Evolutionary conservation across 2,329 filamentous ascomycete species (phyloP), one percentile per base, ranked within the genome.

Genomic region (Simplicillium aogashimaense): DNA sequence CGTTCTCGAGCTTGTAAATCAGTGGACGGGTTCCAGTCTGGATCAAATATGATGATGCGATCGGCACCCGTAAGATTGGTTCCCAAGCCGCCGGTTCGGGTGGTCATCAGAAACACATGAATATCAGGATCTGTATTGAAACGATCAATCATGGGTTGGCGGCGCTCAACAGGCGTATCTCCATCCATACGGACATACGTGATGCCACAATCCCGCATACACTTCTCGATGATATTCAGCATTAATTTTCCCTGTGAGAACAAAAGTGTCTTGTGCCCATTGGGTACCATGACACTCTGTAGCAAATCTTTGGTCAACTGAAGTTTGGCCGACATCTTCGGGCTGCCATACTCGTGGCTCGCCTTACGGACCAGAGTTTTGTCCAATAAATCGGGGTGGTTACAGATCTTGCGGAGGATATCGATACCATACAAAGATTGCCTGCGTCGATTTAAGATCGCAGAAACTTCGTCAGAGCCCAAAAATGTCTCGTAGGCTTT

Each of bases 21-120:
- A 0, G 90, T 97, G 0, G 90, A 95, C 2, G 90, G 92, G 53
- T 97, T 97, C 92, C 92, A 98, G 57, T 98, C 92, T 0, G 92
- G 94, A 53, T 98, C 94, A 55, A 92, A 98, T 40, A 98, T 97
- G 55, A 98, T 95, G 47, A 98, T 90, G 29, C 92, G 80, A 56
- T 95, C 86, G 5, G 92, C 92, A 7, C 92, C 92, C 0, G 92
- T 98, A 16, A 98, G 67, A 50, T 98, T 98, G 36, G 95, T 83
- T 6, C 92, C 92, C 12, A 98, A 68, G 1, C 92, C 92, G 35
- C 92, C 92, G 14, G 95, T 94, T 56, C 94, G 94, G 1, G 94
- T 98, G 0, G 92, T 97, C 40, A 98, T 73, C 2, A 98, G 69
- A 54, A 98, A 98, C 1, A 98, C 78, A 51, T 95, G 80, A 6